Percentiles rank a stretch among this genome's conserved stretches.
These are phyloP conservation scores for Porcisia deanei DNA, from an alignment of 208 protist genomes.

Conservation along the genomic window DNA sequence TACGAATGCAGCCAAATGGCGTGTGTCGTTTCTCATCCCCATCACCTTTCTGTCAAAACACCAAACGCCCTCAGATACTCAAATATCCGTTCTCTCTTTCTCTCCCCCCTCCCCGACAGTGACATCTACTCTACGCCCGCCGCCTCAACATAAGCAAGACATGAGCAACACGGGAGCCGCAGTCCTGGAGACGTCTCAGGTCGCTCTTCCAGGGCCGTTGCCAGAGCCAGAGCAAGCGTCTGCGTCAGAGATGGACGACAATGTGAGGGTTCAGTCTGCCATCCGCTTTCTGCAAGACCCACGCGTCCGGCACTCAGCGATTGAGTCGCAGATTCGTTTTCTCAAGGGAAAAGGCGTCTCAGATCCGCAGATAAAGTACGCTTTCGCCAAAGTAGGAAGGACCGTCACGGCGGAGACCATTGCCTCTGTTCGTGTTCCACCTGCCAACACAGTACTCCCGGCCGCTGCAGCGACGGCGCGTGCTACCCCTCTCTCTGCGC, in stretches of 20 bases:
- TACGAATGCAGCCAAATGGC: not conserved
- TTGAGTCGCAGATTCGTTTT: slow-evolving; percentile 71
- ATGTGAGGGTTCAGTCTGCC: slow-evolving; percentile 43
- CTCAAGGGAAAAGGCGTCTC: slow-evolving; percentile 76
- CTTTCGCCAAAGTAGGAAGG: slow-evolving; percentile 61
- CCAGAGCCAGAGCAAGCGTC: slow-evolving; percentile 28
- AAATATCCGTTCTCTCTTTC: not conserved
- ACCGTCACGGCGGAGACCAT: slow-evolving; percentile 53
- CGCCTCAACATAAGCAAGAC: not conserved
- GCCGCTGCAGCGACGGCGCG: not conserved
- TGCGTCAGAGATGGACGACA: slow-evolving; percentile 20
- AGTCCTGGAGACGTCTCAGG: slow-evolving; percentile 1
- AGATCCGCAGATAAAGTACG: slow-evolving; percentile 59
- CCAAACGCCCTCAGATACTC: not conserved
- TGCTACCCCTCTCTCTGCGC: slow-evolving; percentile 3
- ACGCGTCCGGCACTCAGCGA: slow-evolving; percentile 48
- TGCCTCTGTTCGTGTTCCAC: slow-evolving; percentile 19
- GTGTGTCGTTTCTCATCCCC: not conserved
- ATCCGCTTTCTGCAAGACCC: slow-evolving; percentile 72
- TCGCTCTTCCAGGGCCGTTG: slow-evolving; percentile 5
- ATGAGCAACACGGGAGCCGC: not conserved
- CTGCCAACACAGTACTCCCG: not conserved
- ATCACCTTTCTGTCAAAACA: not conserved
- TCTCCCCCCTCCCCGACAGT: not conserved
- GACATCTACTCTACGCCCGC: not conserved